These are phyloP conservation scores for Pythium brachiatum DNA, from an alignment of 352 stramenopile genomes.

Conservation along the genomic window DNA sequence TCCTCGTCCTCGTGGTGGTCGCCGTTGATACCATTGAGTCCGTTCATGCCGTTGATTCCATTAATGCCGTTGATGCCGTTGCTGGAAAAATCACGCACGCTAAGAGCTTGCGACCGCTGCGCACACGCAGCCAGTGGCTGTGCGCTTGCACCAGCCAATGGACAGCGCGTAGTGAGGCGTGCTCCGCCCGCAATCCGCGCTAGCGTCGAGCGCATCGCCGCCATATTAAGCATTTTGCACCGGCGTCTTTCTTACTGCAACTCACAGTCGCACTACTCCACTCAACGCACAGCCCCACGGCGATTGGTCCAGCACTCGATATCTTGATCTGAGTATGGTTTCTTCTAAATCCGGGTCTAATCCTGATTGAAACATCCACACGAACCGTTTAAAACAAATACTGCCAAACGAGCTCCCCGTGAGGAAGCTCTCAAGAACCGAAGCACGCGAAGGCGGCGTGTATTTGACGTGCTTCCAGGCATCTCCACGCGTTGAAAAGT, in stretches of 20 bases:
- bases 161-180: constrained; percentile 8
- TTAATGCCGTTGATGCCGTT: constrained; percentile 14
- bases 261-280: constrained; percentile 3
- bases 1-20: constrained; percentile 26
- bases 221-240: constrained; percentile 1
- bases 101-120: not conserved
- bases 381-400: not conserved
- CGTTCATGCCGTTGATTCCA: constrained; percentile 15
- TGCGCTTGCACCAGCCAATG: not conserved
- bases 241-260: constrained; percentile 3
- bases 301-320: not conserved
- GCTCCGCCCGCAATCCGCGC: constrained; percentile 8
- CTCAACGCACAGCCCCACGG: not conserved
- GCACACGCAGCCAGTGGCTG: not conserved
- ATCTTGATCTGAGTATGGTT: constrained; percentile 8
- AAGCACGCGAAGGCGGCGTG: constrained; percentile 5
- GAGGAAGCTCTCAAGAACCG: not conserved
- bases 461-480: constrained; percentile 10
- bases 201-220: constrained; percentile 13
- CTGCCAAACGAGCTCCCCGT: not conserved
- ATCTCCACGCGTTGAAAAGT: not conserved
- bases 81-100: constrained; percentile 17
- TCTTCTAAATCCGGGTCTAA: not conserved
- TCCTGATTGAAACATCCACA: not conserved
- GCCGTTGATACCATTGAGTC: constrained; percentile 4